Percentiles rank a stretch among this genome's conserved stretches.
Evolutionary conservation across 1,284 basidiomycete genomes (phyloP).

Genomic region (Puccinia sorghi): DNA sequence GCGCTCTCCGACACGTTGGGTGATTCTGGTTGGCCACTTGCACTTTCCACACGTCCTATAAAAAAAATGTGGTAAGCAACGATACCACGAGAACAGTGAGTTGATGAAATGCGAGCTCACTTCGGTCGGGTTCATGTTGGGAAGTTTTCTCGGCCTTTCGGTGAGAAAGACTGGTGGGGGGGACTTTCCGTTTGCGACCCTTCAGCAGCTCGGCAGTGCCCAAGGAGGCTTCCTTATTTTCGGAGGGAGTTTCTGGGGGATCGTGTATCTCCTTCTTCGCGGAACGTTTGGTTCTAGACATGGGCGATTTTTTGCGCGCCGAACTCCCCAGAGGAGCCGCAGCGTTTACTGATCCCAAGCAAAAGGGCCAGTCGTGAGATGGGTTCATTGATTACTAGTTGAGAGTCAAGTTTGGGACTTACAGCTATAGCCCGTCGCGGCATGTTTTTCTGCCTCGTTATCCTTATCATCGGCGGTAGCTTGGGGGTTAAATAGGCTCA

Average conservation of each 20-base stretch:
- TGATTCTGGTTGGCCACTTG: background rate
- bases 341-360: background rate
- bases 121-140: slow-evolving; percentile 7
- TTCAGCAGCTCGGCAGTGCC: background rate
- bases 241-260: background rate
- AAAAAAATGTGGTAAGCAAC: background rate
- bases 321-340: background rate
- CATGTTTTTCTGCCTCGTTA: background rate
- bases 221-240: background rate
- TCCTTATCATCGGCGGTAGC: background rate
- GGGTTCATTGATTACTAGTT: background rate
- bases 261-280: slow-evolving; percentile 13
- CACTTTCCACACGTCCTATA: slow-evolving; percentile 1
- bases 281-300: background rate
- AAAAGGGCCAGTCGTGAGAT: background rate
- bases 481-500: background rate
- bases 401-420: background rate
- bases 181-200: slow-evolving; percentile 22
- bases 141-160: slow-evolving; percentile 9
- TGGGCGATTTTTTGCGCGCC: slow-evolving; percentile 2
- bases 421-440: background rate
- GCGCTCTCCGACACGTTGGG: background rate
- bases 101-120: slow-evolving; percentile 13
- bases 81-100: background rate
- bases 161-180: slow-evolving; percentile 11